phyloP scores from a whole-genome alignment of 768 basidiomycete genomes.

The Sarcodon sp. region DNA sequence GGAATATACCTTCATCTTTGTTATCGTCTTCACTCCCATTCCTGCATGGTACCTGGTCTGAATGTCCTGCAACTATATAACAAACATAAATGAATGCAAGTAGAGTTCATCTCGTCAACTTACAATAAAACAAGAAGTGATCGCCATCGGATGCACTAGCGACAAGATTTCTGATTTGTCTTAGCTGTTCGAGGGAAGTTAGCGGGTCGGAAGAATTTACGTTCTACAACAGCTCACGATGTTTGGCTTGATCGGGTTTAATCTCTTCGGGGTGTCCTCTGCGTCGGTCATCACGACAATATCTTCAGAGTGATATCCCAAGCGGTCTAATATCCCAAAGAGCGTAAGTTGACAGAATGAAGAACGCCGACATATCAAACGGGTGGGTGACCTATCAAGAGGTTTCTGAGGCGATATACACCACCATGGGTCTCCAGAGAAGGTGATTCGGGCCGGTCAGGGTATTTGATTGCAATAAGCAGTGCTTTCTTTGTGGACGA shows the following conservation, averaged over 20 bases:
- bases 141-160: neutral
- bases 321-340: no score
- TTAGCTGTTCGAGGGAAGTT: neutral
- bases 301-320: neutral
- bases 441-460: neutral
- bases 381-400: neutral
- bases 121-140: neutral
- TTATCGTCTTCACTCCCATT: constrained; percentile 4
- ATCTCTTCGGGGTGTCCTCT: neutral
- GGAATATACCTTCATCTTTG: constrained; percentile 2
- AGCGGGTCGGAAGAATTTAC: neutral
- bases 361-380: no score
- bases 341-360: no score
- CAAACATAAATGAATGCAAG: neutral
- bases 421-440: neutral
- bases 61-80: constrained; percentile 4
- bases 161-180: neutral
- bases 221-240: neutral
- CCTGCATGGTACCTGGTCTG: constrained; percentile 1
- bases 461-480: constrained; percentile 5
- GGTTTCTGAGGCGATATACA: neutral
- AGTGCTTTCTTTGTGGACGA: constrained; percentile 1
- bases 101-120: neutral
- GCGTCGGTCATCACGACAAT: neutral
- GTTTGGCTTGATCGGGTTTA: neutral